Evolutionary conservation across 345 rosid species (phyloP).

Genomic region (Angophora floribunda): DNA sequence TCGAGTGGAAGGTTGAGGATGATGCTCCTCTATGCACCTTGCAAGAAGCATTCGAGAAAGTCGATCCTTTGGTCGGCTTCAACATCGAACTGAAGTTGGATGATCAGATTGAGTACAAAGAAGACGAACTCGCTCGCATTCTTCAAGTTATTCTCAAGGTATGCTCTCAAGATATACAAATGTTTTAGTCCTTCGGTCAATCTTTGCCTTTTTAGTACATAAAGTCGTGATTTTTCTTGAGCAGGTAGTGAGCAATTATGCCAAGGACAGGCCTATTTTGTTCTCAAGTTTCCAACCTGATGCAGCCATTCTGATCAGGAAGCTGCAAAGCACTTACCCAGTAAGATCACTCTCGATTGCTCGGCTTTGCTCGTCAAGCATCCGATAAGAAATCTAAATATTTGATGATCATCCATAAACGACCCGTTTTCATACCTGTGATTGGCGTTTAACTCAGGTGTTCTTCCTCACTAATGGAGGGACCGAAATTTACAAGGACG

Average conservation of each 20-base stretch:
- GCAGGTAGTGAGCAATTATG: constrained; percentile 42
- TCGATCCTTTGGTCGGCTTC: constrained; percentile 56
- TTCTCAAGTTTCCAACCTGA: constrained; percentile 95
- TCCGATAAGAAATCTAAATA: neutral
- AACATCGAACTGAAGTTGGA: constrained; percentile 88
- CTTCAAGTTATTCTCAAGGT: constrained; percentile 49
- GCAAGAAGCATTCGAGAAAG: constrained; percentile 63
- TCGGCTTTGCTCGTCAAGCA: neutral
- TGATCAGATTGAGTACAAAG: constrained; percentile 50
- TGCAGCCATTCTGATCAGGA: constrained; percentile 58
- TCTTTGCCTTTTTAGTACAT: neutral
- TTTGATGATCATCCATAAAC: neutral
- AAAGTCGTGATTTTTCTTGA: neutral
- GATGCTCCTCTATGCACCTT: constrained; percentile 76
- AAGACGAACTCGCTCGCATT: constrained; percentile 38
- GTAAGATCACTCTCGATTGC: constrained; percentile 20
- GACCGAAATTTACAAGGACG: constrained; percentile 31
- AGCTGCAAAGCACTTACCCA: constrained; percentile 65
- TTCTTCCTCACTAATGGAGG: constrained; percentile 80
- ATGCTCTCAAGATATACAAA: neutral
- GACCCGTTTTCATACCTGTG: neutral
- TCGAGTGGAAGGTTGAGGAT: constrained; percentile 54
- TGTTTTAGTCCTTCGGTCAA: neutral
- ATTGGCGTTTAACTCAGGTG: constrained; percentile 25
- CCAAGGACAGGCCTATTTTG: constrained; percentile 55